Conservation (phyloP, 2,329 filamentous ascomycete genomes). For the Setomelanomma holmii region DNA sequence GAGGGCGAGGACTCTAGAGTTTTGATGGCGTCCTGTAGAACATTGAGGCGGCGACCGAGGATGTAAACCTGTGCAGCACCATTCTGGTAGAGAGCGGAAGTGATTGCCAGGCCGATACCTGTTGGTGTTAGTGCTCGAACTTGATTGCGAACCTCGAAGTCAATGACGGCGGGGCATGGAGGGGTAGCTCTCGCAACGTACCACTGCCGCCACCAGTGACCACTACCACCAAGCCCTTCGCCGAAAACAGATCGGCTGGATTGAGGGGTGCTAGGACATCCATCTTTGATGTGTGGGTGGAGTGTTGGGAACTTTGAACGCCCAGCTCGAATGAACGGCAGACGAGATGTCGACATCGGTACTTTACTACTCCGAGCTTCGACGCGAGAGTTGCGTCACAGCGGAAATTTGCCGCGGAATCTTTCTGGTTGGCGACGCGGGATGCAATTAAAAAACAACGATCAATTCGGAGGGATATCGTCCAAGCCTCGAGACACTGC, state of each 20-base stretch:
- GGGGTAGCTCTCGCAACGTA: conserved; percentile 41
- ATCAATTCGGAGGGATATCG: conserved; percentile 24
- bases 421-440: background rate
- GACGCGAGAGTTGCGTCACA: conserved; percentile 17
- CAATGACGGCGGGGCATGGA: conserved; percentile 23
- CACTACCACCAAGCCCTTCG: conserved; percentile 49
- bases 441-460: background rate
- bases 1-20: conserved; percentile 42
- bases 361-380: conserved; percentile 11
- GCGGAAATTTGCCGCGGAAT: conserved; percentile 7
- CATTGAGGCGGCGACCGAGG: conserved; percentile 52
- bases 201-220: conserved; percentile 53
- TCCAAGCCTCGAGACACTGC: conserved; percentile 9
- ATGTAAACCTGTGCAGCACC: conserved; percentile 55
- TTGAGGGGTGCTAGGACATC: conserved; percentile 44
- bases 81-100: conserved; percentile 51
- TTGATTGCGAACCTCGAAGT: background rate
- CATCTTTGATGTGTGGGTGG: conserved; percentile 32
- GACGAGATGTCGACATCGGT: conserved; percentile 10
- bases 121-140: conserved; percentile 6
- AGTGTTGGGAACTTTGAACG: no score
- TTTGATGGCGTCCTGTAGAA: conserved; percentile 50
- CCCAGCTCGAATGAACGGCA: no score
- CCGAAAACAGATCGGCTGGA: conserved; percentile 48
- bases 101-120: conserved; percentile 51